These are phyloP conservation scores for Stagonosporopsis vannaccii DNA, from an alignment of 2,329 filamentous ascomycete genomes.

Conservation along the genomic window DNA sequence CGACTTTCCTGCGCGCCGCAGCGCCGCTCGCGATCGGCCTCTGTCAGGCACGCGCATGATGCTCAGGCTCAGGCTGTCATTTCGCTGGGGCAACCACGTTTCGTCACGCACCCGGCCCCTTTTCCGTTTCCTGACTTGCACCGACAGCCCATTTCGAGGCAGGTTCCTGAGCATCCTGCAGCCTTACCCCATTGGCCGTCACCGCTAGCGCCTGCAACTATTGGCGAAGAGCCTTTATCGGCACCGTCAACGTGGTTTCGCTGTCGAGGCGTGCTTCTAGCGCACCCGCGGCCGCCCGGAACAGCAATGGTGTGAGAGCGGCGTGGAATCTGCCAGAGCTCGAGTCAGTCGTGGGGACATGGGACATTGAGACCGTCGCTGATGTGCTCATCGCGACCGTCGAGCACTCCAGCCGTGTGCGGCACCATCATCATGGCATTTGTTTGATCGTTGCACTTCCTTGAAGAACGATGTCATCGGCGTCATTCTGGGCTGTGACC, in stretches of 20 bases:
- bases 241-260: conserved; percentile 40
- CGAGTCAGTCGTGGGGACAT: conserved; percentile 27
- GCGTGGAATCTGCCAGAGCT: conserved; percentile 25
- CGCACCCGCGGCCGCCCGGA: conserved; percentile 40
- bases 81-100: conserved; percentile 23
- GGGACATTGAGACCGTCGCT: conserved; percentile 25
- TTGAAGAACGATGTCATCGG: conserved; percentile 22
- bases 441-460: conserved; percentile 10
- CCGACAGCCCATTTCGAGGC: conserved; percentile 30
- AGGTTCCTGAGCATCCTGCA: conserved; percentile 45
- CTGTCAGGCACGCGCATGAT: conserved; percentile 16
- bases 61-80: conserved; percentile 32
- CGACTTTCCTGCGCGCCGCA: background rate
- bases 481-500: conserved; percentile 12
- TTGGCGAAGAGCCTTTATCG: conserved; percentile 25
- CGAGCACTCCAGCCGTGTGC: conserved; percentile 11
- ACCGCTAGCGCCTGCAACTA: conserved; percentile 22
- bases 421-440: conserved; percentile 2
- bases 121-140: conserved; percentile 25
- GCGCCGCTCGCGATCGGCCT: conserved; percentile 4
- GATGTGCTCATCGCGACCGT: conserved; percentile 19
- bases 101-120: conserved; percentile 23
- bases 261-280: conserved; percentile 39
- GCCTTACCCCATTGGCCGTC: conserved; percentile 38
- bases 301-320: conserved; percentile 32